Evolutionary conservation across 805 yeast species (phyloP).

Genomic region (Zygosaccharomyces rouxii): DNA sequence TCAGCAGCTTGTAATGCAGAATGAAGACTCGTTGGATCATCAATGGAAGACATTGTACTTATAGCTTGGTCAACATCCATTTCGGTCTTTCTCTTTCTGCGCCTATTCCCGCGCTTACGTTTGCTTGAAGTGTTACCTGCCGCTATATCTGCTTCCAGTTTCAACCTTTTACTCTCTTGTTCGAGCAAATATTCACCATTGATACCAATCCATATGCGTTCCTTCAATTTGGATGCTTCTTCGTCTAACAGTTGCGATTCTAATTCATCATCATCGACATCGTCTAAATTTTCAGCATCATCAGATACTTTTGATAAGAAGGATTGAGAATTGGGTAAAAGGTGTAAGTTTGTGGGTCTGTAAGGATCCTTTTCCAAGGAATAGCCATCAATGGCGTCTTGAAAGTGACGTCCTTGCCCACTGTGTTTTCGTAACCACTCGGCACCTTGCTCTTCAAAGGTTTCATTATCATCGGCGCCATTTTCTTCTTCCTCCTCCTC

Average conservation of each 20-base stretch:
- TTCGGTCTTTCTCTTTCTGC: slow-evolving; percentile 20
- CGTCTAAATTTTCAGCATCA: slow-evolving; percentile 60
- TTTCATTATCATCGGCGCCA: slow-evolving; percentile 11
- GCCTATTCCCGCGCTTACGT: slow-evolving; percentile 41
- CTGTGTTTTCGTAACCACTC: slow-evolving; percentile 11
- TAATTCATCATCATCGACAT: slow-evolving; percentile 81
- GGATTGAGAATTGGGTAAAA: slow-evolving; percentile 55
- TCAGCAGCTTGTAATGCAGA: slow-evolving; percentile 40
- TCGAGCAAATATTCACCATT: slow-evolving; percentile 82
- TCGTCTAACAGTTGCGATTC: slow-evolving; percentile 54
- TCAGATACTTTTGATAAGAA: slow-evolving; percentile 51
- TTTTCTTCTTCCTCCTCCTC: slow-evolving; percentile 13
- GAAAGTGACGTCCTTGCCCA: slow-evolving; percentile 18
- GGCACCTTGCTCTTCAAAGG: slow-evolving; percentile 1
- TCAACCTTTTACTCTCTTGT: slow-evolving; percentile 78
- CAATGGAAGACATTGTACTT: slow-evolving; percentile 18
- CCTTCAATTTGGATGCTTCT: slow-evolving; percentile 70
- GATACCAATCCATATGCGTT: slow-evolving; percentile 82
- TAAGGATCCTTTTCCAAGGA: slow-evolving; percentile 40
- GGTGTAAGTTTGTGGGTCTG: slow-evolving; percentile 52
- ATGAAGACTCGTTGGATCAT: slow-evolving; percentile 35
- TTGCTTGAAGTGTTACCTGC: slow-evolving; percentile 67
- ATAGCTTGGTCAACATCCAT: slow-evolving; percentile 22
- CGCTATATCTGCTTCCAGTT: slow-evolving; percentile 79
- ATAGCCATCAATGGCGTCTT: slow-evolving; percentile 34